A percentile compares a stretch with the other conserved stretches of the same genome.
Evolutionary conservation across 148 eudicot genomes (phyloP).

Genomic region (Tetragonia tetragonoides): DNA sequence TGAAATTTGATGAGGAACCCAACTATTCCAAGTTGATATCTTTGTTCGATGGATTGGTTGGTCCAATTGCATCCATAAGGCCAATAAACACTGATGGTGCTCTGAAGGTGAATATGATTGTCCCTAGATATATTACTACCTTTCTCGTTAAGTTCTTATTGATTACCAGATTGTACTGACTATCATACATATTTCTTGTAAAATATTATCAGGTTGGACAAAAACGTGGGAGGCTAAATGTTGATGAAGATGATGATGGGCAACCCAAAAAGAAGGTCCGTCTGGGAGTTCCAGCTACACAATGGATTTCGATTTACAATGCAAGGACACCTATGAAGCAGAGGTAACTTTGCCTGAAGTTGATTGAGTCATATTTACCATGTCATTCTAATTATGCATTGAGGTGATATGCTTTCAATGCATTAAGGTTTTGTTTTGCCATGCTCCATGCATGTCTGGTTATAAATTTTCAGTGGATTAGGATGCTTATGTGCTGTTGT

Average conservation of each 20-base stretch:
- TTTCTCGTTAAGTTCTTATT: conserved; percentile 2
- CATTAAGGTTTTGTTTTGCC: background rate
- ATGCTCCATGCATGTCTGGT: background rate
- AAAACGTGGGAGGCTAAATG: conserved; percentile 69
- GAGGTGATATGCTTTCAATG: background rate
- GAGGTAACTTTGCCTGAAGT: conserved; percentile 40
- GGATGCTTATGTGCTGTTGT: background rate
- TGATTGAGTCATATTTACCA: background rate
- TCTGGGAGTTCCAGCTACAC: conserved; percentile 80
- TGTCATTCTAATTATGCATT: background rate
- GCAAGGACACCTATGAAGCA: conserved; percentile 91
- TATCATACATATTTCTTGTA: background rate
- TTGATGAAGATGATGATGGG: conserved; percentile 73
- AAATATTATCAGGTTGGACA: conserved; percentile 84
- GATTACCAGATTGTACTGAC: background rate
- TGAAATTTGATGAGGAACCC: conserved; percentile 96
- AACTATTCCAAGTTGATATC: conserved; percentile 83
- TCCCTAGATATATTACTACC: background rate
- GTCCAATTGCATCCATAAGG: conserved; percentile 73
- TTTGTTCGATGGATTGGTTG: conserved; percentile 69
- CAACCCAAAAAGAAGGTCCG: conserved; percentile 76
- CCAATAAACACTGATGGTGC: conserved; percentile 92
- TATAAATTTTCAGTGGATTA: background rate
- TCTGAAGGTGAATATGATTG: conserved; percentile 56
- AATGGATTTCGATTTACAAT: conserved; percentile 85